Conservation (phyloP, 768 basidiomycete species). For the Peribolospora kevripleyi region DNA sequence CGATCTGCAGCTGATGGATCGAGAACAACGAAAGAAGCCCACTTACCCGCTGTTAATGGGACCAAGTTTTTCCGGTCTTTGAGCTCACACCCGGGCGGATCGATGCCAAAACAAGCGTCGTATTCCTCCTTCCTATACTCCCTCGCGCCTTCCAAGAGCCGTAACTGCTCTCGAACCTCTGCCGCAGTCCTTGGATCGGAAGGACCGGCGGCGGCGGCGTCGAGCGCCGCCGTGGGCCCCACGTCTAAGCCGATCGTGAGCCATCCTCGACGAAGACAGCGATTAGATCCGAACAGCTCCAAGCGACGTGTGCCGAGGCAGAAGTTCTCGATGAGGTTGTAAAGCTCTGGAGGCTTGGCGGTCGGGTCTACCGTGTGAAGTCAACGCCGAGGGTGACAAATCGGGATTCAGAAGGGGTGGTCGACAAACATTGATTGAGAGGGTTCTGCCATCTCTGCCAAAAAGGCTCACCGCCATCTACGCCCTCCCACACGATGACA, state of each 20-base stretch:
- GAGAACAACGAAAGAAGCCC: too few relatives aligned
- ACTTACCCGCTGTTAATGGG: too few relatives aligned
- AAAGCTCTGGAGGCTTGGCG: slow-evolving; percentile 81
- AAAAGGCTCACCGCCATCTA: slow-evolving; percentile 26
- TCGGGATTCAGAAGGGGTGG: background rate
- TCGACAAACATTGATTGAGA: background rate
- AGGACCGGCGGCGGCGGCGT: background rate
- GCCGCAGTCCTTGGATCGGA: too few relatives aligned
- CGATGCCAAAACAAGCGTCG: too few relatives aligned
- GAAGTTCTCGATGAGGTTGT: slow-evolving; percentile 89
- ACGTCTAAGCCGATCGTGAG: slow-evolving; percentile 33
- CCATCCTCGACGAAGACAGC: slow-evolving; percentile 61
- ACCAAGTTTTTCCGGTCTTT: too few relatives aligned
- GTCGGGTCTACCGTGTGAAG: slow-evolving; percentile 33
- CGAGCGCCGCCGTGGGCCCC: background rate
- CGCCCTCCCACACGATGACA: slow-evolving; percentile 90
- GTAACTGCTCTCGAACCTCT: background rate
- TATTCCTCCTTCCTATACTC: too few relatives aligned
- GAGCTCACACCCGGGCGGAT: too few relatives aligned
- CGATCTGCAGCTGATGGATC: too few relatives aligned
- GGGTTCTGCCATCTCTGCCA: background rate
- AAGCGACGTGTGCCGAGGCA: slow-evolving; percentile 78
- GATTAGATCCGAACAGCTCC: slow-evolving; percentile 56
- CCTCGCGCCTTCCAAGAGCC: too few relatives aligned
- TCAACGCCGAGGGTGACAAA: background rate